Evolutionary conservation across 2,329 filamentous ascomycete species (phyloP).

Genomic region (Byssothecium circinans): DNA sequence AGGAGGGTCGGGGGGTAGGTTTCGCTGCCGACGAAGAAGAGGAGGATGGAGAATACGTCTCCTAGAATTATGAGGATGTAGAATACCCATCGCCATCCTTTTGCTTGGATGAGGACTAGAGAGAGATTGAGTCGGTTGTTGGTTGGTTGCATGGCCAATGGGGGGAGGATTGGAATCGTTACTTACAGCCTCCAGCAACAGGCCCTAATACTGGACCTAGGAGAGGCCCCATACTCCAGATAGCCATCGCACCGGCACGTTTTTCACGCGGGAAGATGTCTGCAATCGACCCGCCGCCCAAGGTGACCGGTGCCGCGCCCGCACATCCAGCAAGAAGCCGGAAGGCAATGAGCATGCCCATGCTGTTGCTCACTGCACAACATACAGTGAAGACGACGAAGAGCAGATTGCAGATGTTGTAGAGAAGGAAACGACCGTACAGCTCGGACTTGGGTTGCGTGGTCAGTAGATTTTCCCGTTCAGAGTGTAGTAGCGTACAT

Average conservation of each 20-base stretch:
- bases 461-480: too few relatives aligned
- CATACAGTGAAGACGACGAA: constrained; percentile 56
- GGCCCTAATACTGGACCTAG: constrained; percentile 42
- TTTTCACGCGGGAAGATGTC: constrained; percentile 40
- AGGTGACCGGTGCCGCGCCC: constrained; percentile 37
- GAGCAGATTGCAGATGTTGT: constrained; percentile 48
- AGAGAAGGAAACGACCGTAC: constrained; percentile 37
- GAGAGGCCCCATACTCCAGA: constrained; percentile 42
- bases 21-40: constrained; percentile 48
- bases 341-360: constrained; percentile 44
- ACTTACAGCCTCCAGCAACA: constrained; percentile 30
- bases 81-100: constrained; percentile 43
- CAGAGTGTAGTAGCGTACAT: too few relatives aligned
- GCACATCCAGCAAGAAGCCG: constrained; percentile 41
- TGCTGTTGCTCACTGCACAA: constrained; percentile 38
- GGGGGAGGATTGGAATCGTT: too few relatives aligned
- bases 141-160: neutral
- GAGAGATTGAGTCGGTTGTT: neutral
- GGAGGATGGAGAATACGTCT: constrained; percentile 42
- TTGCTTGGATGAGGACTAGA: constrained; percentile 30
- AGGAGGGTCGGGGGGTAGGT: constrained; percentile 54
- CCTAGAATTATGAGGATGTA: constrained; percentile 35
- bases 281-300: constrained; percentile 41
- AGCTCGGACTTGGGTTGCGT: too few relatives aligned
- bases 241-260: constrained; percentile 41